These are phyloP conservation scores for Adenanthera pavonina DNA, from an alignment of 306 rosid genomes.

Conservation along the genomic window DNA sequence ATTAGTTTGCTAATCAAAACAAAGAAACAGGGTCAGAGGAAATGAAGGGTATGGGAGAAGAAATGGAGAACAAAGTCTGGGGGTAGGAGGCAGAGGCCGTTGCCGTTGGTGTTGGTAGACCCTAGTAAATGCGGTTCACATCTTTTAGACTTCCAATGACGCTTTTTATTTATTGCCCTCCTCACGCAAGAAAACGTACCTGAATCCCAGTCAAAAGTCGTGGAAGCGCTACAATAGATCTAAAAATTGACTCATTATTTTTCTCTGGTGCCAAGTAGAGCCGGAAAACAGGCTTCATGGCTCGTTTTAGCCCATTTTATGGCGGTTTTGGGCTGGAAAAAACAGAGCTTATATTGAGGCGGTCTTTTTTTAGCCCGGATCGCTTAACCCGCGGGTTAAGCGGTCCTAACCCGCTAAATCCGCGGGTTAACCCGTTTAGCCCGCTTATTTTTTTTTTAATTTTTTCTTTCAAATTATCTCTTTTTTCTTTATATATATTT, in stretches of 20 bases:
- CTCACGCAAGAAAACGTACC: neutral
- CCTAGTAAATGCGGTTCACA: conserved; percentile 48
- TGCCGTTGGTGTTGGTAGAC: conserved; percentile 40
- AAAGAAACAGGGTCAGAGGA: neutral
- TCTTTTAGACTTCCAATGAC: conserved; percentile 16
- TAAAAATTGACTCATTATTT: neutral
- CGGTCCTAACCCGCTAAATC: no score
- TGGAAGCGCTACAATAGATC: neutral
- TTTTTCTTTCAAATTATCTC: no score
- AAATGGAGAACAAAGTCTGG: conserved; percentile 36
- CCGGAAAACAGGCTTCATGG: no score
- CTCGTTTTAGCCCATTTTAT: no score
- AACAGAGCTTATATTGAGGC: no score
- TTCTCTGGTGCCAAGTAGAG: neutral
- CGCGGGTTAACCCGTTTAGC: no score
- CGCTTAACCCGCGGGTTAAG: no score
- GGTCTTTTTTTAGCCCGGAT: no score
- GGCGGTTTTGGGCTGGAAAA: no score
- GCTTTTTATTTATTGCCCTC: neutral
- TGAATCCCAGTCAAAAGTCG: neutral
- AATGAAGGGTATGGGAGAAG: neutral
- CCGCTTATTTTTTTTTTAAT: no score
- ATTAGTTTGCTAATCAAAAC: neutral
- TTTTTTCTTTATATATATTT: no score
- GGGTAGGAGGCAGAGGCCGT: conserved; percentile 12